These are phyloP conservation scores for Tanacetum coccineum DNA, from an alignment of 129 eudicot genomes.

Conservation along the genomic window DNA sequence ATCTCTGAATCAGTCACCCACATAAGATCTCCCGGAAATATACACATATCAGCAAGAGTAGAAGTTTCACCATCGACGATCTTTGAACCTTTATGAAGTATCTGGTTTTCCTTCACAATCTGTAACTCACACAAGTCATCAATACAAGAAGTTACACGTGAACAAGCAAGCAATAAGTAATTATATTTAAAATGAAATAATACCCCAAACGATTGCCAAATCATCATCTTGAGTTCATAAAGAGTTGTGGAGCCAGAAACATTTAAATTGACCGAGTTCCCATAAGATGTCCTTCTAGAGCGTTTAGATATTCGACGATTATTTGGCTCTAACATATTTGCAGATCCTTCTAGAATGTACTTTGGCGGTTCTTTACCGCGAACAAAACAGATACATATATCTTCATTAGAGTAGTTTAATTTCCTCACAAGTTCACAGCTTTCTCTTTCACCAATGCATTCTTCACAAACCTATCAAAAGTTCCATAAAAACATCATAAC, in stretches of 20 bases:
- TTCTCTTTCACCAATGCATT: constrained; percentile 94
- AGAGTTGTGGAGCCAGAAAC: constrained; percentile 91
- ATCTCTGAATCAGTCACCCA: constrained; percentile 95
- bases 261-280: constrained; percentile 67
- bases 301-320: constrained; percentile 94
- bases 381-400: constrained; percentile 75
- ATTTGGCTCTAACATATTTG: constrained; percentile 60
- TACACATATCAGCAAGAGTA: constrained; percentile 78
- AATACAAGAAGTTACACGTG: too few species aligned
- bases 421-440: constrained; percentile 75
- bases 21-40: constrained; percentile 84
- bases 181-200: too few species aligned
- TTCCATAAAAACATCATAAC: background rate
- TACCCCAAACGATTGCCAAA: constrained; percentile 99
- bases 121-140: constrained; percentile 19
- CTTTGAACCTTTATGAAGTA: constrained; percentile 86
- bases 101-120: constrained; percentile 98
- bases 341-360: constrained; percentile 82
- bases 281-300: constrained; percentile 75
- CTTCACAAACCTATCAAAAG: constrained; percentile 69
- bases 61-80: constrained; percentile 68
- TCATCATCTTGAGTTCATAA: constrained; percentile 97
- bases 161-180: too few species aligned
- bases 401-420: constrained; percentile 75
- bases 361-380: constrained; percentile 96